phyloP scores from a whole-genome alignment of 805 yeast species.

The Candida chauliodis region DNA sequence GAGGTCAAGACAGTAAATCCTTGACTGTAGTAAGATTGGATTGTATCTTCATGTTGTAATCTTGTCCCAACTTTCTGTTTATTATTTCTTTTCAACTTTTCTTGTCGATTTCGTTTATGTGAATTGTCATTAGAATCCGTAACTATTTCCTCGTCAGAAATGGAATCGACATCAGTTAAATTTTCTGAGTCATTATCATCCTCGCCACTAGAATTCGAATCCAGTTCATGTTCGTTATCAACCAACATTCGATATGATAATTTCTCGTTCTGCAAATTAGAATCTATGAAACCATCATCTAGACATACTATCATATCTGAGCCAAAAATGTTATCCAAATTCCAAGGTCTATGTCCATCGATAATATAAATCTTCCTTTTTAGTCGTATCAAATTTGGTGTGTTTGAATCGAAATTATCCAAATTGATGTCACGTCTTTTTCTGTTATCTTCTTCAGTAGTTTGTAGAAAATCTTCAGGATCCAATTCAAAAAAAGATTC shows the following conservation, averaged over 20 bases:
- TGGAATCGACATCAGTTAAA: conserved; percentile 12
- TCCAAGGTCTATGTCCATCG: conserved; percentile 97
- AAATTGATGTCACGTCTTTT: conserved; percentile 20
- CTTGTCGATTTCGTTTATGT: conserved; percentile 30
- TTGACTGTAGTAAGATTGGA: conserved; percentile 76
- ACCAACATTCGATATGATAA: conserved; percentile 58
- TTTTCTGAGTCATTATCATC: conserved; percentile 14
- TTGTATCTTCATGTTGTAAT: conserved; percentile 45
- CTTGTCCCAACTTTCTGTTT: conserved; percentile 38
- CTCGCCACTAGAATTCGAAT: conserved; percentile 27
- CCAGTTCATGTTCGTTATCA: conserved; percentile 33
- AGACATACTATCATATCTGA: conserved; percentile 73
- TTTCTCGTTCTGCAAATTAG: conserved; percentile 51
- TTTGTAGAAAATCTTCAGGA: conserved; percentile 50
- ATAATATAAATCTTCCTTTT: conserved; percentile 71
- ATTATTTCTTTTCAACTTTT: conserved; percentile 26
- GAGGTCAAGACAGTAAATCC: conserved; percentile 80
- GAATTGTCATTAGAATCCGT: conserved; percentile 21
- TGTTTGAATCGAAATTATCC: conserved; percentile 24
- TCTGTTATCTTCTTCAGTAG: conserved; percentile 22
- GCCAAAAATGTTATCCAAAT: conserved; percentile 86
- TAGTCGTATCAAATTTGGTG: conserved; percentile 17
- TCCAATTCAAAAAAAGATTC: conserved; percentile 69
- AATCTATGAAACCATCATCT: conserved; percentile 79
- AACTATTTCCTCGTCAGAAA: conserved; percentile 7